Base-by-base conservation (phyloP, 345 rosid species). In the Eucalyptus grandis region DNA sequence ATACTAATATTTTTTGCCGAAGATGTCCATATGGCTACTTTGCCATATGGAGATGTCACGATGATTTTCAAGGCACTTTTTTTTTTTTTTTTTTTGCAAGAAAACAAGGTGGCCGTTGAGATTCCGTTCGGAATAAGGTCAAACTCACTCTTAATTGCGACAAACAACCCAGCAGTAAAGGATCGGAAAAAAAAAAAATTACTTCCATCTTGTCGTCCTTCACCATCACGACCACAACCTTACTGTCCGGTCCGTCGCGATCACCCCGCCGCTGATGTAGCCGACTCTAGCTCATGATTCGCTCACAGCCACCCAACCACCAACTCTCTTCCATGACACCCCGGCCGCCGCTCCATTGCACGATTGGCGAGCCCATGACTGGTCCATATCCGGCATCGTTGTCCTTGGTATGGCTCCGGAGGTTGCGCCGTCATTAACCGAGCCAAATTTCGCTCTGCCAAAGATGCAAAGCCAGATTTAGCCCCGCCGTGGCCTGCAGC, bases 341-440 rank as follows among this genome's bases (percentile, higher is more conserved):
- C 21, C 3, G 22, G 5, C 7, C 4, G 5, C 22, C 43, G 6
- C 43, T 31, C 22, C 19, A 5, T 6, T 1, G 6, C 37, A 6
- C 19, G 24, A 31, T 17, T 16, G 81, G 22, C 22, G 6, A 31
- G 7, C 1, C 22, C 77, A n/a, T 4, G 40, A n/a, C 37, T 3
- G 21, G 8, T 34, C 77, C 77, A 65, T 30, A 14, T n/a, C 40
- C 2, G 11, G 77, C 40, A 14, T n/a, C 3, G 11, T 65, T 5
- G 4, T 67, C 80, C 22, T 16, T 9, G 80, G 80, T 31, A 67
- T 31, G 80, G 80, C 6, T 16, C 16, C 9, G 11, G 22, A 8
- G 22, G 22, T 31, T 3, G 12, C 3, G 2, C 6, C 80, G 2
- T 67, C 40, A 31, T 67, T 8, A 16, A 67, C 22, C 40, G 17